These are phyloP conservation scores for Vaccinium darrowii DNA, from an alignment of 148 eudicot genomes.

Conservation along the genomic window DNA sequence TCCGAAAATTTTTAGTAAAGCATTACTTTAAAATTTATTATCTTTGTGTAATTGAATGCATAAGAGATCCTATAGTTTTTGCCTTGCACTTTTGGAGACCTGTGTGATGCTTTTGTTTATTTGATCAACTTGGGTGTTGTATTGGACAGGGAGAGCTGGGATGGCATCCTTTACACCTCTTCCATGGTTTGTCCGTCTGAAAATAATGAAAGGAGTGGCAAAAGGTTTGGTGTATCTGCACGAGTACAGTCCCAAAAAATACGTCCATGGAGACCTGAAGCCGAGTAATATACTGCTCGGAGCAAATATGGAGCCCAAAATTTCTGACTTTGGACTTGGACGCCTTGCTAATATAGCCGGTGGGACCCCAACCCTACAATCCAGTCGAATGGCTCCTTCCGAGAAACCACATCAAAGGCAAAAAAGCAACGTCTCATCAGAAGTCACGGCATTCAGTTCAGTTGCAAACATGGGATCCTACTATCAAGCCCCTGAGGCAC, in stretches of 20 bases:
- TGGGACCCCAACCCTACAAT: conserved; percentile 62
- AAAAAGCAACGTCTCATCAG: conserved; percentile 56
- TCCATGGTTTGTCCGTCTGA: conserved; percentile 69
- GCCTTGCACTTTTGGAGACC: conserved; percentile 1
- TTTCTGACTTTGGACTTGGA: conserved; percentile 88
- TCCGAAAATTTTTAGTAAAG: background rate
- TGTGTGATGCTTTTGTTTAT: background rate
- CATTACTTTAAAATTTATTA: background rate
- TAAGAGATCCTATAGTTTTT: background rate
- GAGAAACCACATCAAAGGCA: conserved; percentile 64
- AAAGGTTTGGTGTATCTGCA: conserved; percentile 85
- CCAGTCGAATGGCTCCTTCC: conserved; percentile 54
- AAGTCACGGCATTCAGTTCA: conserved; percentile 37
- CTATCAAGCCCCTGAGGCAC: conserved; percentile 90
- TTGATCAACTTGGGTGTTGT: conserved; percentile 11
- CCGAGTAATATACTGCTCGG: conserved; percentile 82
- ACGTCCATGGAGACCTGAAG: conserved; percentile 93
- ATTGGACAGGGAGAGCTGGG: conserved; percentile 72
- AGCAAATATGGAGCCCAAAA: conserved; percentile 73
- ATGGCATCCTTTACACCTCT: conserved; percentile 58
- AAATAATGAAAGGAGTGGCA: conserved; percentile 75
- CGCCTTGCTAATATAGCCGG: conserved; percentile 90
- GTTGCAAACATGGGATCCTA: conserved; percentile 36
- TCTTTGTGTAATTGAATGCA: background rate
- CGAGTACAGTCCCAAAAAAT: conserved; percentile 89